Evolutionary conservation across 2,329 filamentous ascomycete genomes (phyloP).

Genomic region (Balansia obtecta): DNA sequence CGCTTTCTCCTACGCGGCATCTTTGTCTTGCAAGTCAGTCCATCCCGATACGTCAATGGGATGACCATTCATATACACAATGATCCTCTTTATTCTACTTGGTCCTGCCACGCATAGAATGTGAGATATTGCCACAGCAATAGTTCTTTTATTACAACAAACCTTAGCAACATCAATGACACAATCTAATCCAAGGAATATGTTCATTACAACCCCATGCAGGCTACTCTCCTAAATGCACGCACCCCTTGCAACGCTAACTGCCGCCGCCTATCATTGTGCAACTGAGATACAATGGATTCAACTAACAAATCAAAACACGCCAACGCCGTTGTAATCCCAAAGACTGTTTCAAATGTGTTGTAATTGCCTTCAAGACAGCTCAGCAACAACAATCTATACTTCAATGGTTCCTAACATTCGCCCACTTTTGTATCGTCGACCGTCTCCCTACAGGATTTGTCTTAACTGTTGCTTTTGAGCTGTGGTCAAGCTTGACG

Average conservation of each 20-base stretch:
- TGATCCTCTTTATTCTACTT: too few species aligned
- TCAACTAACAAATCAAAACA: neutral
- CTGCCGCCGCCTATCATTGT: neutral
- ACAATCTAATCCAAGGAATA: too few species aligned
- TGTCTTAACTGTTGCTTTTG: slow-evolving; percentile 77
- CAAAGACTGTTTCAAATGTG: neutral
- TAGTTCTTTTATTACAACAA: too few species aligned
- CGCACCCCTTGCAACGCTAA: neutral
- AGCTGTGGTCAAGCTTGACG: slow-evolving; percentile 56
- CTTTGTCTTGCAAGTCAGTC: too few species aligned
- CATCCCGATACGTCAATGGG: too few species aligned
- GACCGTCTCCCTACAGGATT: slow-evolving; percentile 44
- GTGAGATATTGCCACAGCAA: too few species aligned
- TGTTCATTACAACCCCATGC: neutral
- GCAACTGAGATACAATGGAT: neutral
- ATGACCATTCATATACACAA: too few species aligned
- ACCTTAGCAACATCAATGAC: too few species aligned
- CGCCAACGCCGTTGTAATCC: slow-evolving; percentile 3
- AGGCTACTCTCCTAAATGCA: neutral
- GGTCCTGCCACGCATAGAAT: too few species aligned
- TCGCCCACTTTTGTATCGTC: neutral
- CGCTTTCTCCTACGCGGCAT: too few species aligned
- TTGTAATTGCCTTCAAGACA: slow-evolving; percentile 2
- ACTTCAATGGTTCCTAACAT: neutral
- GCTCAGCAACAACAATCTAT: neutral